A percentile compares a stretch with the other conserved stretches of the same genome.
Evolutionary conservation across 768 basidiomycete species (phyloP).

Genomic region (Baorangia bicolor): DNA sequence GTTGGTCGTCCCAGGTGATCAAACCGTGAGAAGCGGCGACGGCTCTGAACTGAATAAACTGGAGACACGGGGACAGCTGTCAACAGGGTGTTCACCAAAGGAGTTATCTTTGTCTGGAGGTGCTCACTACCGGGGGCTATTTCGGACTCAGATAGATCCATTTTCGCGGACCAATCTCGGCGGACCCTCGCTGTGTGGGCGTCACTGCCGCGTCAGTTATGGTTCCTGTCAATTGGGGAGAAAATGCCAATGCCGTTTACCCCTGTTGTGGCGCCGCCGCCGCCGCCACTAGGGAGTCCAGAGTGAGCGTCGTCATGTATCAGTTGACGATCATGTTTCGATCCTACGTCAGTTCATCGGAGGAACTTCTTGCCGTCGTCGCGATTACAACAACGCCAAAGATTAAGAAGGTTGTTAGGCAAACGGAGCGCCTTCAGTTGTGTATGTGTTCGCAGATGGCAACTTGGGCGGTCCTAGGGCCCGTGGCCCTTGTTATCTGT

Average conservation of each 20-base stretch:
- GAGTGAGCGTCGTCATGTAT: neutral
- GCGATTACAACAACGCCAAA: neutral
- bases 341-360: neutral
- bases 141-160: neutral
- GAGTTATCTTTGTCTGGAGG: slow-evolving; percentile 1
- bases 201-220: neutral
- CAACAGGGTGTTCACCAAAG: slow-evolving; percentile 4
- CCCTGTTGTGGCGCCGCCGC: neutral
- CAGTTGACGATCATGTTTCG: neutral
- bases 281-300: no score
- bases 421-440: neutral
- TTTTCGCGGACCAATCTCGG: slow-evolving; percentile 7
- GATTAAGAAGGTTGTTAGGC: neutral
- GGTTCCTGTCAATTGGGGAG: neutral
- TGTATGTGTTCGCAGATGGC: neutral
- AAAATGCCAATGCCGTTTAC: neutral
- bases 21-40: neutral
- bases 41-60: slow-evolving; percentile 5
- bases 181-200: neutral
- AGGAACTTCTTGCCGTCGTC: neutral
- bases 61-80: slow-evolving; percentile 5
- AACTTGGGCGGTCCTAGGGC: neutral
- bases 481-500: neutral
- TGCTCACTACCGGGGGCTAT: neutral
- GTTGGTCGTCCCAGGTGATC: neutral